phyloP scores from a whole-genome alignment of 2,329 filamentous ascomycete genomes.

The Fusarium denticulatum region DNA sequence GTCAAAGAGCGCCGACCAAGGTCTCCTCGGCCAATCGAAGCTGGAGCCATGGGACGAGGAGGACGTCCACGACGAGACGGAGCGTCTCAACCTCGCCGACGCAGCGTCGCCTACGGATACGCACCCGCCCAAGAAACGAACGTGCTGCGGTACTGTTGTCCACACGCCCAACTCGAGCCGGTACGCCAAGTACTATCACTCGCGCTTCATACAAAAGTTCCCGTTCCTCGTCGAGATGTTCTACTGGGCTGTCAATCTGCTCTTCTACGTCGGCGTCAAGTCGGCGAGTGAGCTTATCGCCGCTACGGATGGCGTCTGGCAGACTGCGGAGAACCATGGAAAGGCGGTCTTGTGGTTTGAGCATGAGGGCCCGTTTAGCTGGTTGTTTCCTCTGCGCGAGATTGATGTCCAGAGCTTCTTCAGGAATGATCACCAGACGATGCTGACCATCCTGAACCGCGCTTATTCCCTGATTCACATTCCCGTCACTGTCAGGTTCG shows the following conservation, averaged over 20 bases:
- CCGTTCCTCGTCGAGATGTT: slow-evolving; percentile 79
- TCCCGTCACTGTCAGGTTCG: slow-evolving; percentile 54
- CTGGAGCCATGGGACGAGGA: slow-evolving; percentile 39
- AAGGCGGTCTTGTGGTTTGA: slow-evolving; percentile 66
- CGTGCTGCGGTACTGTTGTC: slow-evolving; percentile 58
- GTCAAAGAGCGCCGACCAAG: slow-evolving; percentile 30
- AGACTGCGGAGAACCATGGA: slow-evolving; percentile 65
- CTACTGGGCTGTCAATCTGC: slow-evolving; percentile 74
- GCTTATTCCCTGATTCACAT: slow-evolving; percentile 70
- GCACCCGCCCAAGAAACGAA: slow-evolving; percentile 59
- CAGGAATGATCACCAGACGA: slow-evolving; percentile 61
- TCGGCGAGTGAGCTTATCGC: slow-evolving; percentile 46
- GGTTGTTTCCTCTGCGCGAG: slow-evolving; percentile 64
- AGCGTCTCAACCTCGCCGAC: slow-evolving; percentile 13
- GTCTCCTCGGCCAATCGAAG: slow-evolving; percentile 38
- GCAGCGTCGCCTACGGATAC: slow-evolving; percentile 36
- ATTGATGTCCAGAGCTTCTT: slow-evolving; percentile 66
- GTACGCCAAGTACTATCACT: slow-evolving; percentile 69
- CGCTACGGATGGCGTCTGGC: slow-evolving; percentile 58
- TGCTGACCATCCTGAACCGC: slow-evolving; percentile 66
- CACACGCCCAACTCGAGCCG: slow-evolving; percentile 68
- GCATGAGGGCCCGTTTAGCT: slow-evolving; percentile 58
- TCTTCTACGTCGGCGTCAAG: slow-evolving; percentile 61
- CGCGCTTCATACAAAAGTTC: slow-evolving; percentile 70
- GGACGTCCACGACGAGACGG: slow-evolving; percentile 35